These are phyloP conservation scores for Aquilaria malaccensis DNA, from an alignment of 345 rosid genomes.

Conservation along the genomic window DNA sequence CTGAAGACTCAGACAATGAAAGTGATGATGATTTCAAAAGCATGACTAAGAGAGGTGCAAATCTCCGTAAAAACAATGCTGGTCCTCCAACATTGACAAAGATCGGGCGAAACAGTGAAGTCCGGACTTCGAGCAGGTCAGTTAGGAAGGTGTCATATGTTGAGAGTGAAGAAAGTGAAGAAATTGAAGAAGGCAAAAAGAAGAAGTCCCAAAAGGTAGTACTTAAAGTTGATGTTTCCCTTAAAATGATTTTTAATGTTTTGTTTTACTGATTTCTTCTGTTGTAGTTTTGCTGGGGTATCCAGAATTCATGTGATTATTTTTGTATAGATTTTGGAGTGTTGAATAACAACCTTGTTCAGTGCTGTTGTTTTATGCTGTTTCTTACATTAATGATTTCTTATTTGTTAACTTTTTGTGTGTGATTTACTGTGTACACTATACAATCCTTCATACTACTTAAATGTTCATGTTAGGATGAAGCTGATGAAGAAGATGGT, in stretches of 20 bases:
- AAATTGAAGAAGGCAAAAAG: constrained; percentile 72
- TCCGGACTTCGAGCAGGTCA: constrained; percentile 85
- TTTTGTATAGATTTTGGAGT: not conserved
- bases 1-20: constrained; percentile 61
- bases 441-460: too few species aligned
- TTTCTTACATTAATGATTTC: not conserved
- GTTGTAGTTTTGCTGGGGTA: constrained; percentile 3
- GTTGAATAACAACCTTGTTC: not conserved
- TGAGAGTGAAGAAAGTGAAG: constrained; percentile 99
- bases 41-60: constrained; percentile 52
- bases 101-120: constrained; percentile 58
- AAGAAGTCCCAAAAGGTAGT: constrained; percentile 71
- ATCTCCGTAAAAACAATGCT: constrained; percentile 53
- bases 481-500: constrained; percentile 89
- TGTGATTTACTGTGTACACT: too few species aligned
- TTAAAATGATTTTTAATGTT: not conserved
- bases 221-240: constrained; percentile 7
- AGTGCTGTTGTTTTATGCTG: not conserved
- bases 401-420: not conserved
- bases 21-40: constrained; percentile 57
- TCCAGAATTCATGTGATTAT: not conserved
- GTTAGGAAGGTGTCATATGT: constrained; percentile 96
- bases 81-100: constrained; percentile 29
- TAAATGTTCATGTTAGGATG: constrained; percentile 49
- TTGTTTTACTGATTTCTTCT: constrained; percentile 5